Evolutionary conservation across 139 green algal species (phyloP).

Genomic region (Penium margaritaceum): DNA sequence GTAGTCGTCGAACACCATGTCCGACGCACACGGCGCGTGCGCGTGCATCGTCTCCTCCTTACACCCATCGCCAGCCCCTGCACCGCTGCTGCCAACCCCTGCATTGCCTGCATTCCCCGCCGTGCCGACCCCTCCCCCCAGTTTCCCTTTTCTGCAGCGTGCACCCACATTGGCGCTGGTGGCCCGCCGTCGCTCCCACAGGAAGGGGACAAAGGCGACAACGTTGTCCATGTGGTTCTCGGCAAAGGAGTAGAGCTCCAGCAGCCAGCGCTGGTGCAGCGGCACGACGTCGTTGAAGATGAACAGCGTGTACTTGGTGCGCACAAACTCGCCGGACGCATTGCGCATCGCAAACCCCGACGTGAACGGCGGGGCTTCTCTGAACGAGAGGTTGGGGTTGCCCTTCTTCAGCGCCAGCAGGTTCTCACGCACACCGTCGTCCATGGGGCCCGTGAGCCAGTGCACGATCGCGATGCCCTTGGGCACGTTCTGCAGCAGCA

Average conservation of each 20-base stretch:
- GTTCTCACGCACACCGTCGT: no score
- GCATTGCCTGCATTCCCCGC: background rate
- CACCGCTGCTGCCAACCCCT: background rate
- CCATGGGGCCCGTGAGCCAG: no score
- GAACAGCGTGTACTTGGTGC: conserved; percentile 23
- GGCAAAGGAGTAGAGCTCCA: background rate
- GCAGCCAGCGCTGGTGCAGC: background rate
- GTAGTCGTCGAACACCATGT: conserved; percentile 16
- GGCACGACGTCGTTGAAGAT: conserved; percentile 28
- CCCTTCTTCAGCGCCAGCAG: background rate
- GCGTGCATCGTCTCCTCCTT: conserved; percentile 1
- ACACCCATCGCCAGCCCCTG: background rate
- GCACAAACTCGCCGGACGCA: background rate
- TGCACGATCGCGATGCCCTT: no score
- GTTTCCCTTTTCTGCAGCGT: background rate
- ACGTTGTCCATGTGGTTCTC: background rate
- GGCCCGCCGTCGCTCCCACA: background rate
- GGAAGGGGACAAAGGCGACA: background rate
- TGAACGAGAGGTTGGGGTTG: background rate
- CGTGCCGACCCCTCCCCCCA: background rate
- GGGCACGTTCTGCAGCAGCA: no score
- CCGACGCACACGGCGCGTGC: background rate
- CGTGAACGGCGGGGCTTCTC: background rate
- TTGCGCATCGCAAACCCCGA: conserved; percentile 6
- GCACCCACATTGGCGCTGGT: background rate